A percentile compares a stretch with the other conserved stretches of the same genome.
Conservation (phyloP, 148 eudicot genomes). For the Euryodendron excelsum region DNA sequence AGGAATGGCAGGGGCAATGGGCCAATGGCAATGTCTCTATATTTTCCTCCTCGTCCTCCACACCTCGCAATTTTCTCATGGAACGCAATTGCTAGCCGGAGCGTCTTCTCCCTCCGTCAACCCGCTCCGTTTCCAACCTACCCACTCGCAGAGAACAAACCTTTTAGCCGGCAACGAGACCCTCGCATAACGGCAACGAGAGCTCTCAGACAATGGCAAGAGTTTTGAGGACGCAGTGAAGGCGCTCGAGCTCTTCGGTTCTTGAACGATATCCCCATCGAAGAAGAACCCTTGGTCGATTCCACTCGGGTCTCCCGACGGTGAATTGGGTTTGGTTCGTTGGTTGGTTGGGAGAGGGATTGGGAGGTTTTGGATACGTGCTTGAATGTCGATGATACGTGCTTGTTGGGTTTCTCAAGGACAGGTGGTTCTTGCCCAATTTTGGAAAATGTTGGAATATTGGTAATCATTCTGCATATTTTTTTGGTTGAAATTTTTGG, state of each 20-base stretch:
- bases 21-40: too few species aligned
- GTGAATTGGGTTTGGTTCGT: conserved; percentile 30
- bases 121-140: too few species aligned
- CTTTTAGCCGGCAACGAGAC: conserved; percentile 1
- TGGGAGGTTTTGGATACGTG: conserved; percentile 93
- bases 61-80: too few species aligned
- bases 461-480: conserved; percentile 51
- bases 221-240: conserved; percentile 85
- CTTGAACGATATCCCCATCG: conserved; percentile 38
- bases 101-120: too few species aligned
- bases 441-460: conserved; percentile 78
- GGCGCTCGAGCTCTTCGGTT: conserved; percentile 63
- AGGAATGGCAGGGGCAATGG: too few species aligned
- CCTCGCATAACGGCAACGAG: not conserved
- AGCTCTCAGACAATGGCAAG: conserved; percentile 72
- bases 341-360: conserved; percentile 57
- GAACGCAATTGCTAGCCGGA: too few species aligned
- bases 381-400: conserved; percentile 88
- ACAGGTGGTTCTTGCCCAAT: conserved; percentile 60
- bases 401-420: conserved; percentile 74
- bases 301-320: conserved; percentile 19
- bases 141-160: not conserved
- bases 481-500: not conserved
- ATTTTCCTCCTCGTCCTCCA: too few species aligned
- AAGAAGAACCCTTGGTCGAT: conserved; percentile 23